Conservation (phyloP, 2,329 filamentous ascomycete species). For the Diaporthe vexans region DNA sequence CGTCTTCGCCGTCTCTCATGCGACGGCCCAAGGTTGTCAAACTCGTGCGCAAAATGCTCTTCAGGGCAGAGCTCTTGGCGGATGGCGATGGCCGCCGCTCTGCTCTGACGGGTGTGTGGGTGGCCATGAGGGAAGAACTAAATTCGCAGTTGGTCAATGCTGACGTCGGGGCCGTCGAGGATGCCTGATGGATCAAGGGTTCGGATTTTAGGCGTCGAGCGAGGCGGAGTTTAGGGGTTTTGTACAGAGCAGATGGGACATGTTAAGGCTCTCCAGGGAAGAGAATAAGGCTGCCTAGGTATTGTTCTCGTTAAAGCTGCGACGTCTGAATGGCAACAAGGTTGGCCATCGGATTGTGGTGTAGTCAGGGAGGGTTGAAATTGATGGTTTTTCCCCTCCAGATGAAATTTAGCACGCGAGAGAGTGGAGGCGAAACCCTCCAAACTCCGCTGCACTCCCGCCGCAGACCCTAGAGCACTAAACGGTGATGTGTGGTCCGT, state of each 20-base stretch:
- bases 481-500: background rate
- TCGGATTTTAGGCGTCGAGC: slow-evolving; percentile 27
- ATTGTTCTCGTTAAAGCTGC: slow-evolving; percentile 22
- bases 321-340: slow-evolving; percentile 29
- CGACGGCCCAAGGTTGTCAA: slow-evolving; percentile 35
- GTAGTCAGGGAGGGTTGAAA: slow-evolving; percentile 2
- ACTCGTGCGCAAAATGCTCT: slow-evolving; percentile 34
- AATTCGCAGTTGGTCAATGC: background rate
- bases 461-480: background rate
- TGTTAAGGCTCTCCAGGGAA: slow-evolving; percentile 31
- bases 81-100: slow-evolving; percentile 38
- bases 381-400: slow-evolving; percentile 34
- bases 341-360: background rate
- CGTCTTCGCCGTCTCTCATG: slow-evolving; percentile 51
- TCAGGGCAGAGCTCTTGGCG: slow-evolving; percentile 38
- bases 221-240: background rate
- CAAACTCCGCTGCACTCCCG: slow-evolving; percentile 3
- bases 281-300: background rate
- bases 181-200: slow-evolving; percentile 22
- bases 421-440: slow-evolving; percentile 19
- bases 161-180: slow-evolving; percentile 26
- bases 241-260: slow-evolving; percentile 30
- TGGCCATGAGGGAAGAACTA: slow-evolving; percentile 36
- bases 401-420: slow-evolving; percentile 35
- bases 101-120: slow-evolving; percentile 38